phyloP scores from a whole-genome alignment of 306 rosid species.

The Delonix regia region DNA sequence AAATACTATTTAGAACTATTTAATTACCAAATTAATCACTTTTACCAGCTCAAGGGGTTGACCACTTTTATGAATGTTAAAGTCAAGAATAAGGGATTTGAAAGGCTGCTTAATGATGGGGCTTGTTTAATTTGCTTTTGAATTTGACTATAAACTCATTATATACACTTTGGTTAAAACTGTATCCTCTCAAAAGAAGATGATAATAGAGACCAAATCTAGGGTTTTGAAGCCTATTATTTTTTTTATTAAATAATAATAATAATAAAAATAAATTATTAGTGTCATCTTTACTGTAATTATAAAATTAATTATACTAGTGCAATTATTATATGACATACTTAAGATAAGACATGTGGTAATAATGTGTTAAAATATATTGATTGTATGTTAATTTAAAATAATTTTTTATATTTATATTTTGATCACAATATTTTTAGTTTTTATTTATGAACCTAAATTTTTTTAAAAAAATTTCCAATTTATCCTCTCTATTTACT shows the following conservation, averaged over 20 bases:
- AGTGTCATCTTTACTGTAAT: no score
- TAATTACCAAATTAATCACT: neutral
- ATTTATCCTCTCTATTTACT: no score
- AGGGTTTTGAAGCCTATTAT: neutral
- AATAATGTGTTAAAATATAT: no score
- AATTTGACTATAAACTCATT: constrained; percentile 1
- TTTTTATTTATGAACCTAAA: neutral
- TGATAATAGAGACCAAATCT: neutral
- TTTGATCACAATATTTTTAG: no score
- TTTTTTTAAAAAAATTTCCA: no score
- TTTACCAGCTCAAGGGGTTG: constrained; percentile 5
- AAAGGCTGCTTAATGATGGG: neutral
- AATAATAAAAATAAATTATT: no score
- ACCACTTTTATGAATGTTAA: neutral
- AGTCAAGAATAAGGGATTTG: neutral
- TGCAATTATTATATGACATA: no score
- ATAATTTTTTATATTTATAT: no score
- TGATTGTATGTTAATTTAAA: no score
- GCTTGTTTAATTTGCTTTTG: neutral
- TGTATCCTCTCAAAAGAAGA: neutral
- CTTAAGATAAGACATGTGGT: no score
- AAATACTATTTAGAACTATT: neutral
- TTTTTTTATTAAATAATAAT: constrained; percentile 27
- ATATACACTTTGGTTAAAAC: neutral
- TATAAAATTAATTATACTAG: no score